Evolutionary conservation across 2,329 filamentous ascomycete species (phyloP), one percentile per base, ranked within the genome.

Genomic region (Nigrograna mackinnonii): DNA sequence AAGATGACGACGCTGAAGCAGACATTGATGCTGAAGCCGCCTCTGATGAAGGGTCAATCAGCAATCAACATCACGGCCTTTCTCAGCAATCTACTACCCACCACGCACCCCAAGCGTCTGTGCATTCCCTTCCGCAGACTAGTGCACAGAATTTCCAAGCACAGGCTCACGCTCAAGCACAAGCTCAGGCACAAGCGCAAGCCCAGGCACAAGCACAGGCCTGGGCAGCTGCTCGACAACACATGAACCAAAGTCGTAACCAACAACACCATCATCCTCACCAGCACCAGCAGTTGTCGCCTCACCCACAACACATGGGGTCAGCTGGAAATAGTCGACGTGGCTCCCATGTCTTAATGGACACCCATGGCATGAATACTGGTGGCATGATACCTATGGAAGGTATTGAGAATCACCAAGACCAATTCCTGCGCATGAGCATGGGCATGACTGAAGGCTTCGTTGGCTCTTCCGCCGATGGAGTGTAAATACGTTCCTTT

Each of bases 211-310:
- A 55, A 30, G 57, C 55, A 2, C 59, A 62, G 7, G 60, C 57
- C 6, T 63, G 61, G 60, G 61, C 59, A 24, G 60, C 58, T 12
- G 63, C 63, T 2, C 60, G 61, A 24, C 64, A 68, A 38, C 63
- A 67, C 45, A 65, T 68, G 62, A 64, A 65, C 43, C 63, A 63
- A 38, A 65, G 60, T 34, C 56, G 60, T 22, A 63, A 62, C 47
- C 58, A 62, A 35, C 62, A 55, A 38, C 55, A 59, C 20, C 53
- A 54, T 1, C 62, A 63, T 38, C 57, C 54, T 38, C 60, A 64
- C 28, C 64, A 61, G 36, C 52, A 53, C 31, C 50, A 50, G 35
- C 52, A 57, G 31, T 31, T 55, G 26, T 48, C 45, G 4, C 54
- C 50, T 6, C 54, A 57, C 32, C 54, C 51, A 5, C 46, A 48